Conservation (phyloP, 495 filamentous ascomycete species). For the Apodospora peruviana region DNA sequence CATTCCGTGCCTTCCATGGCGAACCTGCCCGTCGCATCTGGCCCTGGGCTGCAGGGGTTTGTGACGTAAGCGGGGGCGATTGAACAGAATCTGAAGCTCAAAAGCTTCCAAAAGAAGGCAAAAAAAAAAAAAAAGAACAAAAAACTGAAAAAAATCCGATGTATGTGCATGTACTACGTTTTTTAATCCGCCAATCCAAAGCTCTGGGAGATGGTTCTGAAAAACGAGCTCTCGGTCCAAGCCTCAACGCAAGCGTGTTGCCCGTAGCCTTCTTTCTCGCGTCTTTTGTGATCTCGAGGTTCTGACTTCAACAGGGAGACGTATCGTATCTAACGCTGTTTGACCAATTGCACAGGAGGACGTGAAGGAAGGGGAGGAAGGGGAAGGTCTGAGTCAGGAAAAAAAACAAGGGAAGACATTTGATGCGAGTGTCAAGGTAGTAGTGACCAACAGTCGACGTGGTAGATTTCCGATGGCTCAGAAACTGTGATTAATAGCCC, state of each 20-base stretch:
- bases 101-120: background rate
- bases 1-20: no score
- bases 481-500: no score
- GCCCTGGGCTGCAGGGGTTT: background rate
- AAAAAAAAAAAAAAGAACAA: background rate
- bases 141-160: no score
- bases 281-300: slow-evolving; percentile 44
- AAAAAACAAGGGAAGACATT: background rate
- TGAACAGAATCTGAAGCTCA: background rate
- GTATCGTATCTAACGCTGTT: slow-evolving; percentile 46
- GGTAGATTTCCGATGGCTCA: no score
- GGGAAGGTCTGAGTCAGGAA: background rate
- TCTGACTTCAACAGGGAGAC: slow-evolving; percentile 38
- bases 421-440: no score
- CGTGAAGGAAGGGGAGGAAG: background rate
- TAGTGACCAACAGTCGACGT: no score
- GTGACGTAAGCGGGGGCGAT: slow-evolving; percentile 11
- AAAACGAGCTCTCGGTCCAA: slow-evolving; percentile 35
- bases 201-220: slow-evolving; percentile 47
- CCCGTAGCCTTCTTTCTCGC: slow-evolving; percentile 37
- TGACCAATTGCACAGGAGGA: slow-evolving; percentile 2
- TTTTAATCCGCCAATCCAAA: slow-evolving; percentile 49
- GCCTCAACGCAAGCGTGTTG: slow-evolving; percentile 21
- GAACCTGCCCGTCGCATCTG: no score
- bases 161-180: slow-evolving; percentile 44